Evolutionary conservation across 768 basidiomycete species (phyloP).

Genomic region (Macrolepiota albuminosa): DNA sequence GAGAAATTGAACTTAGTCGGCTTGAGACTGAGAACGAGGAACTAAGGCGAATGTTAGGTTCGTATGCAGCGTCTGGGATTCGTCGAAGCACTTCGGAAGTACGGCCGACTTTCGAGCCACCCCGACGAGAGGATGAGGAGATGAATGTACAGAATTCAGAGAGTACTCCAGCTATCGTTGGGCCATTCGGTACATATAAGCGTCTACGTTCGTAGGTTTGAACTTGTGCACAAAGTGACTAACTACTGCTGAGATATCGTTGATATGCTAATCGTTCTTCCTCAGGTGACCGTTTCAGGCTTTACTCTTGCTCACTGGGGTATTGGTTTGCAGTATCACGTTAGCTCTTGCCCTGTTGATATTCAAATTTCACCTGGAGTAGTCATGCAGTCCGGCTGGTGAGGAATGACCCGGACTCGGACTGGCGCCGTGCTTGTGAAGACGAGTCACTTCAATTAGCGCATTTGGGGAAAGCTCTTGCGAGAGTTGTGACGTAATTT

Average conservation of each 20-base stretch:
- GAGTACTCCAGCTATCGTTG: conserved; percentile 20
- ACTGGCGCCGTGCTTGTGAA: not conserved
- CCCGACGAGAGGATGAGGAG: conserved; percentile 18
- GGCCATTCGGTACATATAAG: conserved; percentile 42
- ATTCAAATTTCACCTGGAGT: not conserved
- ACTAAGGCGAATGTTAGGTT: conserved; percentile 65
- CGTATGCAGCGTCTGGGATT: conserved; percentile 27
- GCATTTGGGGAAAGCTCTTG: not conserved
- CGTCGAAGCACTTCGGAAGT: conserved; percentile 19
- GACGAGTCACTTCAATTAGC: not conserved
- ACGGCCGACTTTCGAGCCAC: conserved; percentile 16
- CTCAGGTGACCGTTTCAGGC: not conserved
- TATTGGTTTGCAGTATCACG: not conserved
- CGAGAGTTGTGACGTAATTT: not conserved
- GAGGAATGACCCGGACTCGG: not conserved
- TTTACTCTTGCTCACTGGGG: not conserved
- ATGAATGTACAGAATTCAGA: conserved; percentile 18
- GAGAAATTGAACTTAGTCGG: conserved; percentile 86
- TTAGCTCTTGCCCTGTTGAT: not conserved
- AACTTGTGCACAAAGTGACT: conserved; percentile 4
- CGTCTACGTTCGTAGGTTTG: conserved; percentile 23
- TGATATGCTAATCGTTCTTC: not conserved
- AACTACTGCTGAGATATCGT: not conserved
- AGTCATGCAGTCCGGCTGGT: not conserved
- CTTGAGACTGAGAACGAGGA: conserved; percentile 86